Conservation (phyloP, 108 stramenopile species). For the Epithemia pelagica region DNA sequence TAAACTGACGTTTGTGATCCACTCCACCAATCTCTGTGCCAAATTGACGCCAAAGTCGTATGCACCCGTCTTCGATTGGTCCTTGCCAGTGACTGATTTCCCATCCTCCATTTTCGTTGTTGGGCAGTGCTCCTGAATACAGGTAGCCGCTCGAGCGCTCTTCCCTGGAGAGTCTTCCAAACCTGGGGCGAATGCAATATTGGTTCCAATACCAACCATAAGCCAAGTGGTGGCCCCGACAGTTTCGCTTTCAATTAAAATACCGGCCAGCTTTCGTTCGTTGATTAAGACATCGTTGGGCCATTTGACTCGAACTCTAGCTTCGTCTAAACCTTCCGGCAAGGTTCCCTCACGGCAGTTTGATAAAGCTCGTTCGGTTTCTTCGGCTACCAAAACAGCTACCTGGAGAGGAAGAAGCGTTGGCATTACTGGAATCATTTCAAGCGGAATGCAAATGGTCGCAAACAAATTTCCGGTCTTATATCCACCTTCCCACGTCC, state of each 20-base stretch:
- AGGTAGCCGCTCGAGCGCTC: slow-evolving; percentile 59
- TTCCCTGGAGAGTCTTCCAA: slow-evolving; percentile 45
- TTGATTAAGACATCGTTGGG: slow-evolving; percentile 90
- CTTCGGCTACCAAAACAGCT: slow-evolving; percentile 39
- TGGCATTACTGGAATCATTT: slow-evolving; percentile 23
- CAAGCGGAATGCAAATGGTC: slow-evolving; percentile 37
- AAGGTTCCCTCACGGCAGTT: neutral
- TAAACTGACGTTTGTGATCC: slow-evolving; percentile 5
- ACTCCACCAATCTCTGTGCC: slow-evolving; percentile 24
- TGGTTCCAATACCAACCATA: slow-evolving; percentile 88
- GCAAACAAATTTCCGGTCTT: slow-evolving; percentile 41
- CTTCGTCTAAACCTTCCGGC: neutral
- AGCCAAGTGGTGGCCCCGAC: slow-evolving; percentile 50
- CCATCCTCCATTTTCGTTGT: neutral
- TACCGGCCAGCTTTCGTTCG: slow-evolving; percentile 53
- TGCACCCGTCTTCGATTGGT: slow-evolving; percentile 6
- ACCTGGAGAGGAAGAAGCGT: slow-evolving; percentile 49
- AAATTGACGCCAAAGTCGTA: slow-evolving; percentile 26
- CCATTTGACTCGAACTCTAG: slow-evolving; percentile 66
- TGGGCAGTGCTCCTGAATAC: slow-evolving; percentile 43
- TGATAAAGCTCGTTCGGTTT: slow-evolving; percentile 7
- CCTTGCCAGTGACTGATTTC: neutral
- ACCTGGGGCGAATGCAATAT: slow-evolving; percentile 76
- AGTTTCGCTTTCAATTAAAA: slow-evolving; percentile 59
- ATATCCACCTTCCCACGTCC: slow-evolving; percentile 38